Evolutionary conservation across 345 rosid genomes (phyloP), one percentile per base, ranked within the genome.

Genomic region (Eucalyptus pauciflora): DNA sequence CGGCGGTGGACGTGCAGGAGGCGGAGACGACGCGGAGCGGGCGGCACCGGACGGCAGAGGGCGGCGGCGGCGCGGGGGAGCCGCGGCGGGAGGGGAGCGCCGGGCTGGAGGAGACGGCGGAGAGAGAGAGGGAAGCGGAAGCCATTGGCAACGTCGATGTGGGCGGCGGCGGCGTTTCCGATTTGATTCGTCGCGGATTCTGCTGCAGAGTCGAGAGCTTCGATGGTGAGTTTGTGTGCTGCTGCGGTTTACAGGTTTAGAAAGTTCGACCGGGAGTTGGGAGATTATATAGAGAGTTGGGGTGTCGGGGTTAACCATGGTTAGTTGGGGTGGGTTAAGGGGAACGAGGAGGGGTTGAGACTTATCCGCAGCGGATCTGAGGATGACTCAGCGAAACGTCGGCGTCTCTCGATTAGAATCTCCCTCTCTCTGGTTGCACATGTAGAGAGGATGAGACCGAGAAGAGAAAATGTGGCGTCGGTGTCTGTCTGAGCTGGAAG

Each of bases 21-120:
- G 94, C 96, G 67, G 94, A 79, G 33, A 93, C 64, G 29, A 93
- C 56, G 14, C 94, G 92, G 71, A 91, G 54, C 17, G 90, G 92
- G 27, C 92, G 93, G 93, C 91, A 92, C 17, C 87, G 88, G 87
- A 91, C 91, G 71, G 89, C 41, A 31, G 87, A 45, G 18, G 89
- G 24, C 85, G 45, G 64, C n/a, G 43, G 62, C 4, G 87, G 31
- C 15, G 87, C 9, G 31, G 91, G 81, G 14, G 67, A 14, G 64
- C 64, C 79, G 64, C 54, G 60, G 18, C 67, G 60, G 58, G 25
- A 62, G 81, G 54, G 60, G 50, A 62, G 51, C 27, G 85, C 33
- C 49, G 64, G 5, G 13, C 86, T 48, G 15, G 91, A 31, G 88
- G 87, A 14, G 90, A 90, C 54, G 48, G 90, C 87, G 31, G 91